These are phyloP conservation scores for Calonectria pseudoreteaudii DNA, from an alignment of 2,329 filamentous ascomycete species.

Conservation along the genomic window DNA sequence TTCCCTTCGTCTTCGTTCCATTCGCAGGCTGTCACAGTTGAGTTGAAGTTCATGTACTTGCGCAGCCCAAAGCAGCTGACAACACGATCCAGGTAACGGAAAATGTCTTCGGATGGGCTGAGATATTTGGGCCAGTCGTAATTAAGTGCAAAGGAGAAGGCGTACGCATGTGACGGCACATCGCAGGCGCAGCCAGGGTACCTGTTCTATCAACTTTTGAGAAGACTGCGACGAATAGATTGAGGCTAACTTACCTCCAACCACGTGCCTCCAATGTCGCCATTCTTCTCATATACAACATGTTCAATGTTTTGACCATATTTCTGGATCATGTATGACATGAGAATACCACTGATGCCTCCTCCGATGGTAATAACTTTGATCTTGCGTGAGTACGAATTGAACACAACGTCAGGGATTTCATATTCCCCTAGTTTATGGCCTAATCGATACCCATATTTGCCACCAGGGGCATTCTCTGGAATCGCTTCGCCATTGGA, in stretches of 20 bases:
- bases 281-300: slow-evolving; percentile 16
- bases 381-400: not conserved
- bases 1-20: slow-evolving; percentile 2
- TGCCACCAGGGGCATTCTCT: not conserved
- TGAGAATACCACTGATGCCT: slow-evolving; percentile 7
- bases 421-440: slow-evolving; percentile 4
- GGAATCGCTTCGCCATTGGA: not conserved
- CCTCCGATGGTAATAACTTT: slow-evolving; percentile 16
- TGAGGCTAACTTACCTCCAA: not conserved
- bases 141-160: slow-evolving; percentile 9
- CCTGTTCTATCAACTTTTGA: not conserved
- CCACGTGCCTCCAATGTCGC: slow-evolving; percentile 19
- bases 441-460: slow-evolving; percentile 1
- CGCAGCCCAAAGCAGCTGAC: slow-evolving; percentile 4
- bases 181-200: slow-evolving; percentile 19
- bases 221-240: not conserved
- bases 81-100: slow-evolving; percentile 11
- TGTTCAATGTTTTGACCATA: slow-evolving; percentile 12
- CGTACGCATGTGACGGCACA: slow-evolving; percentile 14
- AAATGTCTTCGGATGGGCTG: slow-evolving; percentile 14
- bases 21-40: not conserved
- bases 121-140: slow-evolving; percentile 15
- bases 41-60: slow-evolving; percentile 17
- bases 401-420: slow-evolving; percentile 6
- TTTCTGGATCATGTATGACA: slow-evolving; percentile 8